phyloP scores from a whole-genome alignment of 2,329 filamentous ascomycete genomes.

The Incumbomyces lentus region DNA sequence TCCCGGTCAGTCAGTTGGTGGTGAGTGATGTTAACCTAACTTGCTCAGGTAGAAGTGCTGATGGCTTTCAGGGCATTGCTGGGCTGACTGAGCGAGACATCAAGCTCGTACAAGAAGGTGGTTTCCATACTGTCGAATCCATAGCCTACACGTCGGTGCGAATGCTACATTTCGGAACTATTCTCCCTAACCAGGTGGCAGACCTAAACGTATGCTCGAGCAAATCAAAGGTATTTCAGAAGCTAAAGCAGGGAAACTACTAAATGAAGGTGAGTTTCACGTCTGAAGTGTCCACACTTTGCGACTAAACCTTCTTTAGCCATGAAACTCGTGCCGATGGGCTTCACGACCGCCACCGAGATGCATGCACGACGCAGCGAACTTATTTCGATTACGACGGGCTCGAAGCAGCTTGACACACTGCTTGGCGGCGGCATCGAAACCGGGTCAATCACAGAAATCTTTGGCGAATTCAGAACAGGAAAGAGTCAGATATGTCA shows the following conservation, averaged over 20 bases:
- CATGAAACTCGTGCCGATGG: conserved; percentile 94
- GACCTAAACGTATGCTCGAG: conserved; percentile 64
- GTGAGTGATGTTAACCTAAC: conserved; percentile 39
- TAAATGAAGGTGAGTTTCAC: conserved; percentile 65
- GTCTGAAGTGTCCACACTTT: conserved; percentile 1
- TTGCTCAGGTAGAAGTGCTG: conserved; percentile 15
- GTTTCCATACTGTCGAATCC: conserved; percentile 89
- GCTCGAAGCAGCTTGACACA: conserved; percentile 94
- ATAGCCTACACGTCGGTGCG: conserved; percentile 74
- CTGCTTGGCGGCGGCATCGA: conserved; percentile 89
- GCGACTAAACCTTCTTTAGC: conserved; percentile 41
- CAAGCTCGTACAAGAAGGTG: conserved; percentile 80
- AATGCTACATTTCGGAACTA: background rate
- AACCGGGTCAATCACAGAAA: conserved; percentile 93
- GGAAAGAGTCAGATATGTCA: conserved; percentile 99
- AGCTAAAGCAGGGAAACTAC: conserved; percentile 84
- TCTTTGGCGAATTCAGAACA: conserved; percentile 95
- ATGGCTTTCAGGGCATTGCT: conserved; percentile 58
- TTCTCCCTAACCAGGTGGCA: conserved; percentile 22
- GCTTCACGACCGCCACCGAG: conserved; percentile 96
- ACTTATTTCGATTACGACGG: conserved; percentile 94
- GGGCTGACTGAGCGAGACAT: conserved; percentile 93
- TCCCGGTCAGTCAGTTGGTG: conserved; percentile 74
- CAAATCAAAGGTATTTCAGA: conserved; percentile 98
- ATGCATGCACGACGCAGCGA: conserved; percentile 97